phyloP scores from a whole-genome alignment of 768 basidiomycete species.

The Trametes punicea region DNA sequence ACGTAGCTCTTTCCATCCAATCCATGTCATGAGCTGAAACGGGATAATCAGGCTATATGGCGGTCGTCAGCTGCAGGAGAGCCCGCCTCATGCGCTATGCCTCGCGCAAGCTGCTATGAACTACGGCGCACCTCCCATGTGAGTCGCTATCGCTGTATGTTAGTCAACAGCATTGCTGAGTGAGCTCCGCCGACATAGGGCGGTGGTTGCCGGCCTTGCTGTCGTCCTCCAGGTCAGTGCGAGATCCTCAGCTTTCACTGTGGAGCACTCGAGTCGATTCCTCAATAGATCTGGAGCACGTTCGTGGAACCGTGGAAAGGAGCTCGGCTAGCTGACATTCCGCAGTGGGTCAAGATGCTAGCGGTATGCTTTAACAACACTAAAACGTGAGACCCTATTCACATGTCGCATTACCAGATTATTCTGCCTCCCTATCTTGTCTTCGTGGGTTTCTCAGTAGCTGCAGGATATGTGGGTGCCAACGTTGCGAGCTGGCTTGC shows the following conservation, averaged over 20 bases:
- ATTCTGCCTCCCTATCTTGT: slow-evolving; percentile 39
- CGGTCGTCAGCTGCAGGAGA: slow-evolving; percentile 25
- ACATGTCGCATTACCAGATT: slow-evolving; percentile 31
- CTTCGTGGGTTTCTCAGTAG: slow-evolving; percentile 40
- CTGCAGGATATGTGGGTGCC: slow-evolving; percentile 28
- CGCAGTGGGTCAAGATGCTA: slow-evolving; percentile 26
- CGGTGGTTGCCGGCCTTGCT: slow-evolving; percentile 37
- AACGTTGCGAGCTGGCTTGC: no score
- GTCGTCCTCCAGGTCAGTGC: slow-evolving; percentile 41
- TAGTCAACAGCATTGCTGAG: not conserved
- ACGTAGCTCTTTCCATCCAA: slow-evolving; percentile 26
- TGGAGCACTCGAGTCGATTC: not conserved
- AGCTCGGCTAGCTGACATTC: slow-evolving; percentile 20
- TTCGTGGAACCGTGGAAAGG: slow-evolving; percentile 28
- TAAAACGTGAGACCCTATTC: no score
- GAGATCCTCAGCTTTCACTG: not conserved
- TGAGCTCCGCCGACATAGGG: slow-evolving; percentile 29
- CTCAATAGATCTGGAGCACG: slow-evolving; percentile 36
- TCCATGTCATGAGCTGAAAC: not conserved
- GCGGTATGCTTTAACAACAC: slow-evolving; percentile 27
- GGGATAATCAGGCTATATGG: slow-evolving; percentile 31
- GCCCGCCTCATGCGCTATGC: slow-evolving; percentile 38
- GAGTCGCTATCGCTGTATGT: slow-evolving; percentile 15
- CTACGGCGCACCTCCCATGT: slow-evolving; percentile 54
- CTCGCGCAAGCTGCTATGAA: slow-evolving; percentile 50